Percentiles rank a stretch among this genome's conserved stretches.
phyloP scores from a whole-genome alignment of 176 grass and related monocot genomes.

The Oryza rufipogon region DNA sequence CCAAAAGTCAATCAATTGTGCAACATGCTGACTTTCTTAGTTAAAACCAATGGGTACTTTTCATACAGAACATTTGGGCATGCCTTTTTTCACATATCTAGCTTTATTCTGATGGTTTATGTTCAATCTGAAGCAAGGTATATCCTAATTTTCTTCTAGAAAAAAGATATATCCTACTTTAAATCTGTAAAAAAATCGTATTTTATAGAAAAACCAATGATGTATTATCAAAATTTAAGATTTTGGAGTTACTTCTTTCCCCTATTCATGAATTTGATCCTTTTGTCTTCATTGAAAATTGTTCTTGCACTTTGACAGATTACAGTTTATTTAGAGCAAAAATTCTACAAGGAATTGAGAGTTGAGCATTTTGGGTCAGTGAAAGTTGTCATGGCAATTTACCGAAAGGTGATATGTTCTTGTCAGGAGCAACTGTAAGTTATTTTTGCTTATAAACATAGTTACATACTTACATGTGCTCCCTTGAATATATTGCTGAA shows the following conservation, averaged over 20 bases:
- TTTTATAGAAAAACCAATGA: neutral
- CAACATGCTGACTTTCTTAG: slow-evolving; percentile 1
- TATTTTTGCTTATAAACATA: slow-evolving; percentile 44
- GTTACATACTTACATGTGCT: slow-evolving; percentile 30
- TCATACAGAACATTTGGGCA: neutral
- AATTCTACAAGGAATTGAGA: slow-evolving; percentile 90
- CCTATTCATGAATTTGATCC: neutral
- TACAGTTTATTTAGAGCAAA: slow-evolving; percentile 89
- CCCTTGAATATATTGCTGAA: slow-evolving; percentile 12
- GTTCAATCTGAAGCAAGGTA: neutral
- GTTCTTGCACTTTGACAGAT: slow-evolving; percentile 56
- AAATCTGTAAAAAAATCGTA: neutral
- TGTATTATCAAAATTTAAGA: neutral
- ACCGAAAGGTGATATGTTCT: slow-evolving; percentile 88
- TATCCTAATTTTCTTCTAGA: neutral
- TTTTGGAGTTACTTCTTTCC: neutral
- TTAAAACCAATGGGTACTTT: neutral
- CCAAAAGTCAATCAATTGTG: neutral
- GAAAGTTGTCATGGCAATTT: slow-evolving; percentile 93
- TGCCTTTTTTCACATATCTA: neutral
- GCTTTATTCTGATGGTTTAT: neutral
- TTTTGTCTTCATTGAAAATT: neutral
- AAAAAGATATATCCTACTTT: neutral
- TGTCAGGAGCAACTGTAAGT: slow-evolving; percentile 98
- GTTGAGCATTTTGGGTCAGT: slow-evolving; percentile 80